phyloP scores from a whole-genome alignment of 345 rosid species.

The Brassica incana region DNA sequence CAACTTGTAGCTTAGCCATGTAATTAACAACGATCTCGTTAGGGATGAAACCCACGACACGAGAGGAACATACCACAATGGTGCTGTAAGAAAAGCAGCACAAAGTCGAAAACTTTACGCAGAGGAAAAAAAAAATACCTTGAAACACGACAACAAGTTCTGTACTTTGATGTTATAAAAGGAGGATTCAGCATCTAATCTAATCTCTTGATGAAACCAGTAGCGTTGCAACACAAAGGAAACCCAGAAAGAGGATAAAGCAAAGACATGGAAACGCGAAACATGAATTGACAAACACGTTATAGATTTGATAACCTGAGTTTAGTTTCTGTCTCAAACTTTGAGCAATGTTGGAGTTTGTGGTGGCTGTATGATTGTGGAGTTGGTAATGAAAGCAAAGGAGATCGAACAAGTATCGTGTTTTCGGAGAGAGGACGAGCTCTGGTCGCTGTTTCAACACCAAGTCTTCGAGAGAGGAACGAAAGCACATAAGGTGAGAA shows the following conservation, averaged over 20 bases:
- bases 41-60: slow-evolving; percentile 33
- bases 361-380: slow-evolving; percentile 10
- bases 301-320: slow-evolving; percentile 40
- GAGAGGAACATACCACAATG: slow-evolving; percentile 38
- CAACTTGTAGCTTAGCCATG: slow-evolving; percentile 27
- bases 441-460: slow-evolving; percentile 44
- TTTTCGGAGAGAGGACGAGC: slow-evolving; percentile 20
- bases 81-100: slow-evolving; percentile 20
- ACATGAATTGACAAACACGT: slow-evolving; percentile 46
- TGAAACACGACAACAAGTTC: slow-evolving; percentile 42
- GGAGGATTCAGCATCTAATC: slow-evolving; percentile 41
- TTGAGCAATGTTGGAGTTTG: slow-evolving; percentile 37
- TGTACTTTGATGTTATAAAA: slow-evolving; percentile 39
- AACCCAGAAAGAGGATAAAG: slow-evolving; percentile 30
- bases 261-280: neutral
- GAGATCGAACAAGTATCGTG: slow-evolving; percentile 18
- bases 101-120: slow-evolving; percentile 32
- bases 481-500: slow-evolving; percentile 14
- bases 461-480: slow-evolving; percentile 36
- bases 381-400: slow-evolving; percentile 21
- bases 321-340: neutral
- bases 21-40: slow-evolving; percentile 44
- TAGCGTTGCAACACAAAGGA: slow-evolving; percentile 20
- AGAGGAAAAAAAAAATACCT: slow-evolving; percentile 44
- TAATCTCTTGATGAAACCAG: slow-evolving; percentile 32